Evolutionary conservation across 1,139 yeast species (phyloP).

Genomic region (Keqinozyma sinolaborantium): DNA sequence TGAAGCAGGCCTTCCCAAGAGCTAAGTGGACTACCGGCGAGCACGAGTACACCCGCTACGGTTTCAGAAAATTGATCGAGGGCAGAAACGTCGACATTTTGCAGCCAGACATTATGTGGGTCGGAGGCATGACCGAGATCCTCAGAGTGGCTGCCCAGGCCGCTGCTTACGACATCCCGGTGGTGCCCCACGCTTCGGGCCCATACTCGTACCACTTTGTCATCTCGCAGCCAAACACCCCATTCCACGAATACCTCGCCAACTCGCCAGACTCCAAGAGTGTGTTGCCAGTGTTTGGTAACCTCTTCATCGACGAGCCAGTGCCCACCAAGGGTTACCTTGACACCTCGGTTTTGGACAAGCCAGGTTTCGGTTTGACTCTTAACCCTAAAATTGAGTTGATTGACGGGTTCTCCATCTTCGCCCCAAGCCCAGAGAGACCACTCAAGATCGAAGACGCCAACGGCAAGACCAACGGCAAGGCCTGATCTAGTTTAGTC

Average conservation of each 20-base stretch:
- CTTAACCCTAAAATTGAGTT: slow-evolving; percentile 38
- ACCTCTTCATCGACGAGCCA: slow-evolving; percentile 41
- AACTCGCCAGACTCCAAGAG: slow-evolving; percentile 45
- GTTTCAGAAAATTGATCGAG: slow-evolving; percentile 46
- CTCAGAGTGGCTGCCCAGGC: slow-evolving; percentile 45
- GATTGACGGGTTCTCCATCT: slow-evolving; percentile 34
- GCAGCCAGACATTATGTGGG: slow-evolving; percentile 54
- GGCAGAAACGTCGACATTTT: slow-evolving; percentile 44
- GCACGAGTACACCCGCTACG: slow-evolving; percentile 48
- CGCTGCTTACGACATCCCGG: slow-evolving; percentile 49
- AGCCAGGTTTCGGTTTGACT: slow-evolving; percentile 47
- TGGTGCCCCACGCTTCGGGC: slow-evolving; percentile 50
- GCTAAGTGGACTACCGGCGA: slow-evolving; percentile 50
- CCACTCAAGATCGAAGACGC: slow-evolving; percentile 17
- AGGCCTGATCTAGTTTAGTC: too few species aligned
- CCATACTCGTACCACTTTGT: slow-evolving; percentile 50
- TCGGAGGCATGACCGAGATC: slow-evolving; percentile 47
- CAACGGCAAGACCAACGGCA: slow-evolving; percentile 4
- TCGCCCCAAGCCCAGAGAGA: slow-evolving; percentile 37
- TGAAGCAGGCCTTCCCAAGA: slow-evolving; percentile 43
- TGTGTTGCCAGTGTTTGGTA: slow-evolving; percentile 46
- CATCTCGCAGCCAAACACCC: slow-evolving; percentile 44
- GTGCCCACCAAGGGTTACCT: slow-evolving; percentile 42
- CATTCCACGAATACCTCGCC: slow-evolving; percentile 49
- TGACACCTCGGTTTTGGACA: slow-evolving; percentile 32